Evolutionary conservation across 306 rosid species (phyloP).

Genomic region (Cucurbita moschata): DNA sequence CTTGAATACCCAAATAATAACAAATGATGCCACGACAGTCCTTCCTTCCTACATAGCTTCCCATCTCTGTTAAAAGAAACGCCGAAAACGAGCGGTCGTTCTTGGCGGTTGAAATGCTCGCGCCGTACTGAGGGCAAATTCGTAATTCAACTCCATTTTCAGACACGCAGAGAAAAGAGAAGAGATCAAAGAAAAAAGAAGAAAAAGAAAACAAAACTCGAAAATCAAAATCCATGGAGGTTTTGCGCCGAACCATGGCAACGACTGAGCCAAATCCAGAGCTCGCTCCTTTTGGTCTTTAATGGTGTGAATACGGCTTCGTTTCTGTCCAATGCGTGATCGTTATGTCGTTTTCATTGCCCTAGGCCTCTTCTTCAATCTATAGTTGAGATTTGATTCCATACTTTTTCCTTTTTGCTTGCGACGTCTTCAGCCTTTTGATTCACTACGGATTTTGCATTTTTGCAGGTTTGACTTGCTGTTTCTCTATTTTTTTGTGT

Average conservation of each 20-base stretch:
- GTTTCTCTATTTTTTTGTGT: neutral
- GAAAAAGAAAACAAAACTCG: neutral
- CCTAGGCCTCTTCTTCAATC: neutral
- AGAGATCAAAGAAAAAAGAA: too few species aligned
- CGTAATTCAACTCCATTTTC: neutral
- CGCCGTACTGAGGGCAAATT: neutral
- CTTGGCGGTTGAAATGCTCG: neutral
- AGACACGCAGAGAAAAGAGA: neutral
- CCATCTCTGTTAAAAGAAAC: neutral
- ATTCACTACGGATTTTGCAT: neutral
- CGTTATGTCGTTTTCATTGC: neutral
- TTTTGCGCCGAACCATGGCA: neutral
- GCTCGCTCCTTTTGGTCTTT: neutral
- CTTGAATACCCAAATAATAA: neutral
- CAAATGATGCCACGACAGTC: neutral
- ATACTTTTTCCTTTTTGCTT: neutral
- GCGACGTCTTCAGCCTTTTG: neutral
- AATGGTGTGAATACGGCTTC: neutral
- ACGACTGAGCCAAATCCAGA: neutral
- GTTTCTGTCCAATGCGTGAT: neutral
- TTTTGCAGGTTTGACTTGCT: conserved; percentile 3
- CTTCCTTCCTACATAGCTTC: neutral
- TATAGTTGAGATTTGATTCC: neutral
- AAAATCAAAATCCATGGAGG: neutral
- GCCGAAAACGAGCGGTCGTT: neutral